Evolutionary conservation across 192 early-diverging fungal species (phyloP).

Genomic region (Backusella psychrophila): DNA sequence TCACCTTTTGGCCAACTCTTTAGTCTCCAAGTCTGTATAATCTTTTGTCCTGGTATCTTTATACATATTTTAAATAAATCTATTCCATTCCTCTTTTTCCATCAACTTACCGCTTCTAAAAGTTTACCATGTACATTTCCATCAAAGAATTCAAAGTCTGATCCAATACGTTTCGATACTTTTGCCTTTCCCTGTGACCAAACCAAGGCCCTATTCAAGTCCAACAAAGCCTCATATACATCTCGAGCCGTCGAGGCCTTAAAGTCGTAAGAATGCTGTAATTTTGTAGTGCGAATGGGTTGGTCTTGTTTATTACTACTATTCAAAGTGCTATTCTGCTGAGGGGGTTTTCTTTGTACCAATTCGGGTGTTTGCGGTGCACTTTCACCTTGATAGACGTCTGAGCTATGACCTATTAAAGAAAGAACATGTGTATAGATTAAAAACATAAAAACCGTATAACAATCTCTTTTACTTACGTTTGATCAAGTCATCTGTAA

Average conservation of each 20-base stretch:
- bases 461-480: slow-evolving; percentile 31
- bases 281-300: slow-evolving; percentile 57
- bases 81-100: neutral
- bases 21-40: neutral
- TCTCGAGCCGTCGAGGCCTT: slow-evolving; percentile 71
- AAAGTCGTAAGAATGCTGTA: slow-evolving; percentile 80
- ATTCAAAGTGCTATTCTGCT: slow-evolving; percentile 11
- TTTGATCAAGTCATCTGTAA: slow-evolving; percentile 71
- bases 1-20: slow-evolving; percentile 15
- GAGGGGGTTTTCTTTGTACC: slow-evolving; percentile 28
- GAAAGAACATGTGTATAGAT: too few species aligned
- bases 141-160: slow-evolving; percentile 76
- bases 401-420: slow-evolving; percentile 59
- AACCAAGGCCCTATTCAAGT: slow-evolving; percentile 63
- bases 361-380: slow-evolving; percentile 38
- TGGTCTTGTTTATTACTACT: slow-evolving; percentile 18
- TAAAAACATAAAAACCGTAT: too few species aligned
- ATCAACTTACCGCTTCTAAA: slow-evolving; percentile 57
- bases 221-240: slow-evolving; percentile 78
- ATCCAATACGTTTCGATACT: slow-evolving; percentile 42
- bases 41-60: neutral
- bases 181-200: slow-evolving; percentile 77
- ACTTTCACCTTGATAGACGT: slow-evolving; percentile 68
- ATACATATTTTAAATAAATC: too few species aligned
- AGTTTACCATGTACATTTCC: slow-evolving; percentile 85